Base-by-base conservation (phyloP, 2,329 filamentous ascomycete genomes). In the Aspergillus melleus region DNA sequence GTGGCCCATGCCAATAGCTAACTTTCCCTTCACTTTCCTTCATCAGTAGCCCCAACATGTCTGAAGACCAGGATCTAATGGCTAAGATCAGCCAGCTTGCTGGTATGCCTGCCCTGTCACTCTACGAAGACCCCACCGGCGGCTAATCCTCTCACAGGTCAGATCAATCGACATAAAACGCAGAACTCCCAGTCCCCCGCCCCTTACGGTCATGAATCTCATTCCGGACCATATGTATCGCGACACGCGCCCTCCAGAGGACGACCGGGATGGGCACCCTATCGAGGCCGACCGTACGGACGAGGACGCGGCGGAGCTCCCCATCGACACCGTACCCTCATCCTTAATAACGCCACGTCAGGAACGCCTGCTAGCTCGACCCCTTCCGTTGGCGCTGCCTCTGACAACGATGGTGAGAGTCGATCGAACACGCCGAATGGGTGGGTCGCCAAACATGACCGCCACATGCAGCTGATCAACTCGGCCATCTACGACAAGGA, bases 401-500 rank as follows among this genome's bases (percentile, higher is more conserved):
- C 67, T 44, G 73, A 72, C 22, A 70, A 72, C 52, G 67, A 68
- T 19, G 64, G 64, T 46, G 72, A 76, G 26, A 52, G 57, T 36
- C 68, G 70, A 47, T 64, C 71, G n/a, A 39, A 64, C 22, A 66
- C 70, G 42, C 68, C 70, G 47, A 74, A 74, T 58, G 76, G 85
- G 3, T 94, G 89, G 86, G 84, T 95, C 47, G 85, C 87, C 6
- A 90, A 88, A 72, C 88, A 82, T 53, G 90, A 90, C 72, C 88
- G 89, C 53, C 90, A 93, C 71, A 85, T 90, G 71, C 91, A 96
- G 74, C 80, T 96, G 46, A 95, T 96, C 76, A 96, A 94, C 72
- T 86, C 88, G 20, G 85, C 86, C 16, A 85, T 94, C 1, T 95
- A 89, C 72, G 88, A 92, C 64, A 89, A 91, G 72, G 88, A 91